These are phyloP conservation scores for Flaveria floridana DNA, from an alignment of 140 eudicot species.

Conservation along the genomic window DNA sequence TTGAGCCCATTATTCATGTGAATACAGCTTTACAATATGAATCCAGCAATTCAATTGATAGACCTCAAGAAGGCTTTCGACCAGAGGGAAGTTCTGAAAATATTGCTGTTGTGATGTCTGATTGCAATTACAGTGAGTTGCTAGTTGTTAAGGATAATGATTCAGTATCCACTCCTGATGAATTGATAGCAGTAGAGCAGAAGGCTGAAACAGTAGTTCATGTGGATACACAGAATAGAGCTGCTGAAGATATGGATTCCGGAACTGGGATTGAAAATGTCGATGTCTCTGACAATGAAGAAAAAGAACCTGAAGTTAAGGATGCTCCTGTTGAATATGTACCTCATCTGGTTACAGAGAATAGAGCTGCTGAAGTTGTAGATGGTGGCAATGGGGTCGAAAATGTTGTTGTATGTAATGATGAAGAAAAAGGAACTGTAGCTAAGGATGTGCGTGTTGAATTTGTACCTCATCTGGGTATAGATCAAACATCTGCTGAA, in stretches of 20 bases:
- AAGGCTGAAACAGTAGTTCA: conserved; percentile 29
- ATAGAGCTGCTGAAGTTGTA: conserved; percentile 21
- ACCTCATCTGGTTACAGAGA: conserved; percentile 32
- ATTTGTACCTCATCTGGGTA: conserved; percentile 27
- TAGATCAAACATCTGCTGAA: conserved; percentile 31
- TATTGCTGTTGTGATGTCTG: conserved; percentile 27
- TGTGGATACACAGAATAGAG: conserved; percentile 27
- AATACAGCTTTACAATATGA: conserved; percentile 24
- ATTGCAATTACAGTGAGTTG: conserved; percentile 30
- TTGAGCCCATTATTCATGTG: conserved; percentile 25
- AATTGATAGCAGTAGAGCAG: conserved; percentile 25
- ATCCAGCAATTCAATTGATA: conserved; percentile 28
- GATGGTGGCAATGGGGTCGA: conserved; percentile 28
- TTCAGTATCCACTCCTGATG: conserved; percentile 32
- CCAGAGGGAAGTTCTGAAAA: conserved; percentile 27
- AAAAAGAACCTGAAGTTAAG: conserved; percentile 34
- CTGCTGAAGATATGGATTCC: conserved; percentile 21
- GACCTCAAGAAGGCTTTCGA: conserved; percentile 30
- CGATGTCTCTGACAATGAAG: conserved; percentile 30
- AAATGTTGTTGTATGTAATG: conserved; percentile 31
- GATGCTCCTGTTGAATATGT: conserved; percentile 28
- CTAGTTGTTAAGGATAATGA: conserved; percentile 24
- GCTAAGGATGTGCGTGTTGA: conserved; percentile 30
- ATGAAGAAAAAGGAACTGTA: conserved; percentile 32
- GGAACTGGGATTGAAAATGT: conserved; percentile 31